Percentiles rank a stretch among this genome's conserved stretches.
Conservation (phyloP, 768 basidiomycete genomes). For the Paxillus ammoniavirescens region DNA sequence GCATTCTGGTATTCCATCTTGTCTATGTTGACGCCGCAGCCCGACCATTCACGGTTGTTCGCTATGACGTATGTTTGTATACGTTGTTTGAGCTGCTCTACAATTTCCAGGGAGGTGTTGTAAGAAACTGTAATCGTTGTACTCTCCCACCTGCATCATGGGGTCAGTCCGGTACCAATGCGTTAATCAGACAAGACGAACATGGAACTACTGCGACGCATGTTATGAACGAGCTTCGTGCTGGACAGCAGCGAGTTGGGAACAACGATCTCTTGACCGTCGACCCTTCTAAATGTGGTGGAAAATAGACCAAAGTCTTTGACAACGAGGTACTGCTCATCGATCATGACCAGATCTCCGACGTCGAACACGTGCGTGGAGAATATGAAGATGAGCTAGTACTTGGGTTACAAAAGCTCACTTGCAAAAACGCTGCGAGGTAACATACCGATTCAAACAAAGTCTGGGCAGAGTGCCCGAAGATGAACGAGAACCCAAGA, state of each 20-base stretch:
- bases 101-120: slow-evolving; percentile 64
- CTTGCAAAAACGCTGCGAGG: neutral
- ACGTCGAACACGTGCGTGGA: slow-evolving; percentile 86
- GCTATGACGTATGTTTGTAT: slow-evolving; percentile 57
- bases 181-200: slow-evolving; percentile 31
- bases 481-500: slow-evolving; percentile 83
- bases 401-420: neutral
- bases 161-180: neutral
- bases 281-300: slow-evolving; percentile 75
- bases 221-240: slow-evolving; percentile 75
- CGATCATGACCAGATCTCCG: slow-evolving; percentile 80
- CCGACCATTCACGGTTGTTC: slow-evolving; percentile 75
- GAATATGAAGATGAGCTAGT: slow-evolving; percentile 79
- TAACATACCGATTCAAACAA: slow-evolving; percentile 70
- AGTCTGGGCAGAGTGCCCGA: slow-evolving; percentile 77
- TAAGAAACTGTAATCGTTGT: slow-evolving; percentile 66
- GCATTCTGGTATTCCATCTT: slow-evolving; percentile 79
- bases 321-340: slow-evolving; percentile 47
- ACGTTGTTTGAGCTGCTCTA: slow-evolving; percentile 63
- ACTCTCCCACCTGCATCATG: slow-evolving; percentile 55
- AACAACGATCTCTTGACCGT: slow-evolving; percentile 77
- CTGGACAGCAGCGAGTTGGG: slow-evolving; percentile 72
- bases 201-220: slow-evolving; percentile 75
- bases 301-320: slow-evolving; percentile 80
- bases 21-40: slow-evolving; percentile 64